Evolutionary conservation across 176 grass and related monocot species (phyloP), one percentile per base, ranked within the genome.

Genomic region (Luzula sylvatica): DNA sequence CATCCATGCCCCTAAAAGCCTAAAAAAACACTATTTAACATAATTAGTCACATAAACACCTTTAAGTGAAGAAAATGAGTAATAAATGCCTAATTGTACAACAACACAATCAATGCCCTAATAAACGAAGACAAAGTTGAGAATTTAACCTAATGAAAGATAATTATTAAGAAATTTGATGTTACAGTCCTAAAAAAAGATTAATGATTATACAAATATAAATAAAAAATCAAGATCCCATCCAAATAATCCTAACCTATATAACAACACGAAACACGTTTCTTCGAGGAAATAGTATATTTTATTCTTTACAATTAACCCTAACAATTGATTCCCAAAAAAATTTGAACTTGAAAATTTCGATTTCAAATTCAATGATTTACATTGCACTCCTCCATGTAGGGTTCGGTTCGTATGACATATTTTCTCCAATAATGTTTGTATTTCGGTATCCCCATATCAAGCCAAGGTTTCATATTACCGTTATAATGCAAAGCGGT

Each of bases 401-500:
- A 94, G 58, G 6, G 61, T 50, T 94, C 73, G 29, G 72, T 77
- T 63, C 46, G 72, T 11, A 63, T 65, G 9, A 94, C 69, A 61
- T 75, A 87, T 52, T 64, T 83, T 74, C 57, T 87, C 88, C 88
- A 87, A 61, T 87, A 80, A 20, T 66, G 73, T 57, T 80, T 87
- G 60, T 87, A 94, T 46, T 61, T 55, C 0, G 72, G 75, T 72
- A 94, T 81, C 56, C 83, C 88, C 76, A 94, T 58, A 41, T 94
- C 88, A 65, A 94, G 75, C 88, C 82, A 94, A 49, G 88, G 88
- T 72, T 94, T 94, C 88, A 94, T 94, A 48, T 94, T 81, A 14
- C 88, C 88, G 49, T 87, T 94, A 56, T 87, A 87, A 66, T 87
- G 88, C 67, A 94, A 71, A 40, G 61, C 64, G 48, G 65, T 55